Evolutionary conservation across 495 filamentous ascomycete genomes (phyloP).

Genomic region (Aspergillus bridgeri): DNA sequence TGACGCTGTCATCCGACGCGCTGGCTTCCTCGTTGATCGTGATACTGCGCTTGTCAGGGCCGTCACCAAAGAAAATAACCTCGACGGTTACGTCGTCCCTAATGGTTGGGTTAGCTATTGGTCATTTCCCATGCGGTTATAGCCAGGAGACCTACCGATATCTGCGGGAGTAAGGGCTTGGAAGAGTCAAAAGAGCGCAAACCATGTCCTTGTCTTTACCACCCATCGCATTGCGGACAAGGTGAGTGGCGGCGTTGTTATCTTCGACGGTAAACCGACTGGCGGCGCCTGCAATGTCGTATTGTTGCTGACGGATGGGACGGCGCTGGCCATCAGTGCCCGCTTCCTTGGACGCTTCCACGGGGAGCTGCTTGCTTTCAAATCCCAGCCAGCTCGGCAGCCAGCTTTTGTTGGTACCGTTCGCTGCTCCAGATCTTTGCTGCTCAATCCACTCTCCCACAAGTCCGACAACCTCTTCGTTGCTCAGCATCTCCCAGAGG

Average conservation of each 20-base stretch:
- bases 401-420: constrained; percentile 42
- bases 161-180: constrained; percentile 82
- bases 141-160: constrained; percentile 62
- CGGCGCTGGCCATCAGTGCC: constrained; percentile 55
- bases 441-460: constrained; percentile 95
- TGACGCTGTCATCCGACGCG: constrained; percentile 51
- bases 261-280: constrained; percentile 91
- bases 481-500: constrained; percentile 98
- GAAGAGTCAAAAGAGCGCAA: constrained; percentile 87
- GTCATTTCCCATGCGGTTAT: neutral
- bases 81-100: constrained; percentile 96
- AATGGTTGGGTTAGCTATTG: constrained; percentile 11
- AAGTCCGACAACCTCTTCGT: constrained; percentile 95
- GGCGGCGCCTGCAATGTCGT: constrained; percentile 64
- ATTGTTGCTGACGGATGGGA: constrained; percentile 83
- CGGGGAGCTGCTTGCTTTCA: constrained; percentile 47
- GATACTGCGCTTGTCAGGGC: constrained; percentile 68
- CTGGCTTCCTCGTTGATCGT: constrained; percentile 83
- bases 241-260: constrained; percentile 92
- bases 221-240: constrained; percentile 92
- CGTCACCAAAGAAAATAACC: constrained; percentile 95
- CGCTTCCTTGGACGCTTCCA: constrained; percentile 47
- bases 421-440: constrained; percentile 48
- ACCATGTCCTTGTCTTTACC: constrained; percentile 93
- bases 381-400: constrained; percentile 49